Evolutionary conservation across 169 alveolate species (phyloP), one percentile per base, ranked within the genome.

Genomic region (Eimeria sp.): DNA sequence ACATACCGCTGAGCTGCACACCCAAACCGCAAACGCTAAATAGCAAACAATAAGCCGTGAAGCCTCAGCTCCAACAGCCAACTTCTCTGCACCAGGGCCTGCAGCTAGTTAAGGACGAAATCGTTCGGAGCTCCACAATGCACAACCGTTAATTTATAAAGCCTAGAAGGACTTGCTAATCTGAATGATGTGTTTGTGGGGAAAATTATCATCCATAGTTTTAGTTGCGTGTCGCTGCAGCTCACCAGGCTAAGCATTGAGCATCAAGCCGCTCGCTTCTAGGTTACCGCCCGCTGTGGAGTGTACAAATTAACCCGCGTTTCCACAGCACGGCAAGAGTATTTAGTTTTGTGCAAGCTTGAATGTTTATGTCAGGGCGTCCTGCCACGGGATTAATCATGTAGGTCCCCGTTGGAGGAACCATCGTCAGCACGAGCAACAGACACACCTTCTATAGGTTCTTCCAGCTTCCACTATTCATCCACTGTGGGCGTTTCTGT

Each of bases 141-240:
- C 89, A 11, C 88, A 34, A 47, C 57, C 40, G 47, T 6, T 25
- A 16, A 14, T 2, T 10, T 16, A 14, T 45, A 30, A 6, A 22
- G 51, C 34, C 10, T 5, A 27, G 89, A 45, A 18, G 4, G 98
- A 98, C 98, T 97, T 98, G 76, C 99, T 97, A 73, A 99, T 98
- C 54, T 98, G 97, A 88, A 99, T 98, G 78, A 99, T 99, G 97
- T 99, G 99, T 30, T 97, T 98, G 95, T 99, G 99, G 18, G 99
- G 99, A 49, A 99, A 98, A 63, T 99, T 98, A 95, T 99, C 99
- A 83, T 97, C 98, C 13, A 99, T 95, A 18, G 98, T 97, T 88
- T 97, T 97, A 30, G 99, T 99, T 43, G 99, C 97, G 96, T 99
- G 99, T 95, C 99, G 99, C 97, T 99, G 99, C 90, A 99, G 99